Conservation (phyloP, 768 basidiomycete genomes). For the Hericium alpestre region DNA sequence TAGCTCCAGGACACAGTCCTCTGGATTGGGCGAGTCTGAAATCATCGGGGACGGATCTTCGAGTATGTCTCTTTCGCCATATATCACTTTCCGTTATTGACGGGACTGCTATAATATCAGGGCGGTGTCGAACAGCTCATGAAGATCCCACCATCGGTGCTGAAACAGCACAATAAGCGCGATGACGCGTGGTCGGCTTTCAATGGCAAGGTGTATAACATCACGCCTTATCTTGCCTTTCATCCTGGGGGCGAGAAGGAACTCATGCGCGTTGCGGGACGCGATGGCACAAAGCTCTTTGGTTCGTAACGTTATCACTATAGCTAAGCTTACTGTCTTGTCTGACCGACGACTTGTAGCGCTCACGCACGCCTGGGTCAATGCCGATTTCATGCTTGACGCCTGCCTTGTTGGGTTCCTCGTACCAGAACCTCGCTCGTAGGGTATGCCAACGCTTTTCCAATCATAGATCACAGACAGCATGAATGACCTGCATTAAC, state of each 20-base stretch:
- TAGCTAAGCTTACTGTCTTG: neutral
- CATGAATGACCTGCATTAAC: too few species aligned
- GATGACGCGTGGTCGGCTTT: constrained; percentile 92
- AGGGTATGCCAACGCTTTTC: neutral
- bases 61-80: constrained; percentile 35
- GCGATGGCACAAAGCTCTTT: constrained; percentile 92
- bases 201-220: constrained; percentile 92
- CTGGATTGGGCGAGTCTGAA: constrained; percentile 92
- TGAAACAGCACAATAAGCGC: constrained; percentile 70
- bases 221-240: constrained; percentile 81
- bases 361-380: constrained; percentile 92
- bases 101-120: constrained; percentile 25
- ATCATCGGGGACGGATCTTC: constrained; percentile 65
- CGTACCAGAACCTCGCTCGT: constrained; percentile 48
- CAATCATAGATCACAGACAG: neutral
- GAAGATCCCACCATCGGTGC: constrained; percentile 65
- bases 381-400: constrained; percentile 92
- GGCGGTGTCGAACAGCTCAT: constrained; percentile 51
- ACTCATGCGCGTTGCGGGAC: constrained; percentile 87
- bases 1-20: constrained; percentile 85
- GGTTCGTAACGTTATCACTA: constrained; percentile 37
- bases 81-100: neutral
- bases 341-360: constrained; percentile 34
- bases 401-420: constrained; percentile 87
- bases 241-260: constrained; percentile 95